These are phyloP conservation scores for Corchorus olitorius DNA, from an alignment of 345 rosid species.

Conservation along the genomic window DNA sequence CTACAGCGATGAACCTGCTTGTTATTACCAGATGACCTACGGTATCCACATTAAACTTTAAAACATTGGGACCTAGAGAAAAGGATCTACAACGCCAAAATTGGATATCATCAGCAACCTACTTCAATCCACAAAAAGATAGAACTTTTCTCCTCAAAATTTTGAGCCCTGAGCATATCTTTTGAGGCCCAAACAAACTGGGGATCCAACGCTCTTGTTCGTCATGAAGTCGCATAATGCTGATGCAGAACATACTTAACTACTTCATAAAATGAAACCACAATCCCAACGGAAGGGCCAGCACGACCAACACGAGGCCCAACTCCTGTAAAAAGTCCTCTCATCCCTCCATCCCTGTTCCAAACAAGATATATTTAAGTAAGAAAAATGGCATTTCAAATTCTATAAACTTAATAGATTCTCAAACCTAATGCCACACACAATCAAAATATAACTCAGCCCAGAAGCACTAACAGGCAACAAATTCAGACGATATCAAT, in stretches of 20 bases:
- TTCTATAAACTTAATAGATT: neutral
- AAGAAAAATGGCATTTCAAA: neutral
- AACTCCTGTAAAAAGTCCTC: slow-evolving; percentile 83
- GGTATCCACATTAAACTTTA: neutral
- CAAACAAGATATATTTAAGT: slow-evolving; percentile 1
- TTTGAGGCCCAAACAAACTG: neutral
- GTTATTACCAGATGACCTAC: slow-evolving; percentile 1
- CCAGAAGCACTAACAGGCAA: neutral
- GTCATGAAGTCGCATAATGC: slow-evolving; percentile 38
- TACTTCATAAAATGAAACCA: slow-evolving; percentile 88
- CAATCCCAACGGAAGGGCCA: slow-evolving; percentile 96
- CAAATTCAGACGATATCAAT: neutral
- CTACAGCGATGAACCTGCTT: neutral
- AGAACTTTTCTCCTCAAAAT: neutral
- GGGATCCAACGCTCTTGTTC: slow-evolving; percentile 4
- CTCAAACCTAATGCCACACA: neutral
- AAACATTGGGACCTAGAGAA: neutral
- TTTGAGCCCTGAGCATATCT: slow-evolving; percentile 4
- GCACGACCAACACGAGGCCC: slow-evolving; percentile 94
- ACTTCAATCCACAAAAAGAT: slow-evolving; percentile 19
- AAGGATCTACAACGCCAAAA: slow-evolving; percentile 17
- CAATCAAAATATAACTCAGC: neutral
- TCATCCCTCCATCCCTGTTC: slow-evolving; percentile 78
- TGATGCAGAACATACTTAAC: slow-evolving; percentile 68
- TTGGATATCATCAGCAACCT: slow-evolving; percentile 17